phyloP scores from a whole-genome alignment of 441 rosid genomes.

The Bocquillonia castaneifolia region DNA sequence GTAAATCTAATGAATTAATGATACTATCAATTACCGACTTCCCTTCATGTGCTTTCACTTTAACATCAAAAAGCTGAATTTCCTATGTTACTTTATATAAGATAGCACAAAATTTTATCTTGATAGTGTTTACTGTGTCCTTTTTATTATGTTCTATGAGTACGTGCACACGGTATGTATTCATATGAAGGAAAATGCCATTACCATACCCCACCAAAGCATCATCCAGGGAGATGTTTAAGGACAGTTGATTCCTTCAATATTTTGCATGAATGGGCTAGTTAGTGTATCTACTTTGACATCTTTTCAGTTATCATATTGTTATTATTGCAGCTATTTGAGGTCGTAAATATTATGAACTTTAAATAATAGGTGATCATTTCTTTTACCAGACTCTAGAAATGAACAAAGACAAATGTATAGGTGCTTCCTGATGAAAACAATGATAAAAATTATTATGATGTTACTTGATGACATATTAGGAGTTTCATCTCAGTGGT shows the following conservation, averaged over 20 bases:
- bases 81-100: neutral
- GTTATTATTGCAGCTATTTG: neutral
- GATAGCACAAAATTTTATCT: neutral
- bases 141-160: neutral
- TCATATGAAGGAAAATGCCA: neutral
- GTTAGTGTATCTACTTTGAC: neutral
- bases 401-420: neutral
- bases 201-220: neutral
- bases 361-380: neutral
- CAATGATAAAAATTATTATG: neutral
- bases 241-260: neutral
- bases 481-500: neutral
- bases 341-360: neutral
- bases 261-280: conserved; percentile 5
- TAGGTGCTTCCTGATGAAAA: neutral
- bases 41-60: conserved; percentile 1
- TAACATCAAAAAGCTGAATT: neutral
- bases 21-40: conserved; percentile 9
- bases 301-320: neutral
- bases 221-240: neutral
- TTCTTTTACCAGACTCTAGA: neutral
- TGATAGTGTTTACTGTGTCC: neutral
- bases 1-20: neutral
- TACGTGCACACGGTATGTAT: neutral
- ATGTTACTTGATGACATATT: neutral